A percentile compares a stretch with the other conserved stretches of the same genome.
These are phyloP conservation scores for Pseudocercospora fuligena DNA, from an alignment of 2,329 filamentous ascomycete species.

Conservation along the genomic window DNA sequence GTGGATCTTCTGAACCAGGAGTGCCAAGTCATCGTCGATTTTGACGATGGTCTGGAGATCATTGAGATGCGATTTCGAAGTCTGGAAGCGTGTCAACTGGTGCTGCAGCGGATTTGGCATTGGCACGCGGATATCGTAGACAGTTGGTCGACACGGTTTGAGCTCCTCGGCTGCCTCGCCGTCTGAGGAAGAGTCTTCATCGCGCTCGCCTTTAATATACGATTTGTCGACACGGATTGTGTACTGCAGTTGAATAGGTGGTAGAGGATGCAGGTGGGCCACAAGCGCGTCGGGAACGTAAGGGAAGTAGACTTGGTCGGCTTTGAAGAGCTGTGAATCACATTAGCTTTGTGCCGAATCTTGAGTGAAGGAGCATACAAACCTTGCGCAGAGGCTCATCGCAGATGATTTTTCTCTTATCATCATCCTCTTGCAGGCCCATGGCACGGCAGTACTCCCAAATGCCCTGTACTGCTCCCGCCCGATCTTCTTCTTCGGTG, in stretches of 20 bases:
- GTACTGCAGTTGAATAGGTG: slow-evolving; percentile 83
- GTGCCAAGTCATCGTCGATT: slow-evolving; percentile 84
- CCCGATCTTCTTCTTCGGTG: slow-evolving; percentile 81
- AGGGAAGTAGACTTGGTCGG: slow-evolving; percentile 82
- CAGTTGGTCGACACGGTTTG: slow-evolving; percentile 69
- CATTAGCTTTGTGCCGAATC: slow-evolving; percentile 7
- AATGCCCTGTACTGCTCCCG: slow-evolving; percentile 85
- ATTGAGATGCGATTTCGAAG: slow-evolving; percentile 55
- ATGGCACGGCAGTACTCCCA: slow-evolving; percentile 94
- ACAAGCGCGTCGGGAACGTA: slow-evolving; percentile 75
- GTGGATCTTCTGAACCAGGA: slow-evolving; percentile 79
- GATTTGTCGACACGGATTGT: slow-evolving; percentile 84
- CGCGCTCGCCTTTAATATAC: slow-evolving; percentile 63
- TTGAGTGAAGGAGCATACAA: slow-evolving; percentile 40
- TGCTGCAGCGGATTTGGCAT: slow-evolving; percentile 81
- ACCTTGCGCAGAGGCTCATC: slow-evolving; percentile 82
- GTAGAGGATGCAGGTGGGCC: slow-evolving; percentile 76
- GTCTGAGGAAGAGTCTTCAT: slow-evolving; percentile 61
- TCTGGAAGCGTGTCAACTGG: slow-evolving; percentile 58
- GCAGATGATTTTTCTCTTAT: slow-evolving; percentile 89
- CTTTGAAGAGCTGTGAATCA: slow-evolving; percentile 65
- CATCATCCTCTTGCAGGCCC: slow-evolving; percentile 89
- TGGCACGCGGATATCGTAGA: slow-evolving; percentile 85
- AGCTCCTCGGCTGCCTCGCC: slow-evolving; percentile 18
- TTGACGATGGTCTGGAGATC: slow-evolving; percentile 76